Conservation (phyloP, 1,284 basidiomycete genomes). For the Malassezia dermatis region DNA sequence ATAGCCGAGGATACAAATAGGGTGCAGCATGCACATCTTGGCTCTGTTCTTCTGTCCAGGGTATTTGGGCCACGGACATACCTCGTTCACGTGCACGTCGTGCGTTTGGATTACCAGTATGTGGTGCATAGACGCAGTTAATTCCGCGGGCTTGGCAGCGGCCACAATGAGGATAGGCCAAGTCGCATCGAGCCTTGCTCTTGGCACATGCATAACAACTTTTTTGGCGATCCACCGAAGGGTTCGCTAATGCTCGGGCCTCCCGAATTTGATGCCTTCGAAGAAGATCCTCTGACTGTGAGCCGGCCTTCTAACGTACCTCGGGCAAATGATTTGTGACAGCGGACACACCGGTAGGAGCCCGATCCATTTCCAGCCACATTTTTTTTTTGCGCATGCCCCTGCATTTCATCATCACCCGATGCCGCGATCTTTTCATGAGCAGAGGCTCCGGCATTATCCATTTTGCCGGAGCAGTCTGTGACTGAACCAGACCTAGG, state of each 20-base stretch:
- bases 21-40: background rate
- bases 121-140: constrained; percentile 14
- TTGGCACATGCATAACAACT: constrained; percentile 16
- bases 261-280: constrained; percentile 14
- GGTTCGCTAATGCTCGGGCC: constrained; percentile 3
- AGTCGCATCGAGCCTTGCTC: constrained; percentile 15
- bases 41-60: background rate
- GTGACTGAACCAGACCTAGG: background rate
- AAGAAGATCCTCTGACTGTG: constrained; percentile 11
- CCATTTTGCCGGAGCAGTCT: background rate
- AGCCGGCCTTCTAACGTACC: background rate
- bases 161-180: constrained; percentile 10
- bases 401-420: background rate
- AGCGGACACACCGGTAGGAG: background rate
- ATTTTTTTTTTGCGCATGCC: background rate
- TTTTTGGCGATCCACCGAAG: constrained; percentile 12
- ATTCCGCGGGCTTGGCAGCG: constrained; percentile 11
- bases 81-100: constrained; percentile 6
- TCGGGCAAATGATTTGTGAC: constrained; percentile 7
- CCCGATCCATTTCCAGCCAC: background rate
- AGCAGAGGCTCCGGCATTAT: background rate
- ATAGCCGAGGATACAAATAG: background rate
- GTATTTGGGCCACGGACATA: background rate
- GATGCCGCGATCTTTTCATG: background rate
- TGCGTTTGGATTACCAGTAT: constrained; percentile 16